Evolutionary conservation across 2,329 filamentous ascomycete species (phyloP).

Genomic region (Sclerotinia subarctica): DNA sequence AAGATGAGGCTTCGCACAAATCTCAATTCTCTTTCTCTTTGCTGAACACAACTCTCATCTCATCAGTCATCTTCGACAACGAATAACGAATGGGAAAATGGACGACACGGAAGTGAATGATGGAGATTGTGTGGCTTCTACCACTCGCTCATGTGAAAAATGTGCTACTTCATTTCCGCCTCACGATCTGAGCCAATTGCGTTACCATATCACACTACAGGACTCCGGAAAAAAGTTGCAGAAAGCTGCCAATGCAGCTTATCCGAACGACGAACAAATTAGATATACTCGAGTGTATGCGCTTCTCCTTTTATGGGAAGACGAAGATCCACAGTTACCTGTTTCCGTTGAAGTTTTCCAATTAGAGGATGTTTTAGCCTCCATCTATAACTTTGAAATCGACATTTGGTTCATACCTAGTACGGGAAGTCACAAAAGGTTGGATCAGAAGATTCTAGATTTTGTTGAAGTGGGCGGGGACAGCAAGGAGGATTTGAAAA

Average conservation of each 20-base stretch:
- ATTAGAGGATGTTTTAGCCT: too few relatives aligned
- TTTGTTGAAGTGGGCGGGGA: too few relatives aligned
- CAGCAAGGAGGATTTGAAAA: too few relatives aligned
- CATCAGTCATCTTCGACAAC: background rate
- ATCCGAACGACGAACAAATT: slow-evolving; percentile 54
- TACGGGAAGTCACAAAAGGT: too few relatives aligned
- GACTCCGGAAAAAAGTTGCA: slow-evolving; percentile 46
- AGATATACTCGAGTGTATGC: slow-evolving; percentile 47
- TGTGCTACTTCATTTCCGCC: background rate
- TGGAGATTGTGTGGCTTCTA: too few relatives aligned
- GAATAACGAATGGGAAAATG: background rate
- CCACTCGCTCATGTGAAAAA: background rate
- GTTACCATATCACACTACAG: slow-evolving; percentile 25
- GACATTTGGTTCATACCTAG: too few relatives aligned
- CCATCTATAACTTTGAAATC: too few relatives aligned
- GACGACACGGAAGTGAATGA: background rate
- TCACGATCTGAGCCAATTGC: slow-evolving; percentile 20
- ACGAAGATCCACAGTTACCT: too few relatives aligned
- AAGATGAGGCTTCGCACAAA: background rate
- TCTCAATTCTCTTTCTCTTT: too few relatives aligned
- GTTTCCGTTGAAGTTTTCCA: too few relatives aligned
- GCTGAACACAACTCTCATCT: background rate
- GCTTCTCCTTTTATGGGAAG: background rate
- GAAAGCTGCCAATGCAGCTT: slow-evolving; percentile 62
- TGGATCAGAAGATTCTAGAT: too few relatives aligned